phyloP scores from a whole-genome alignment of 306 rosid genomes.

The Boehmeria nivea region DNA sequence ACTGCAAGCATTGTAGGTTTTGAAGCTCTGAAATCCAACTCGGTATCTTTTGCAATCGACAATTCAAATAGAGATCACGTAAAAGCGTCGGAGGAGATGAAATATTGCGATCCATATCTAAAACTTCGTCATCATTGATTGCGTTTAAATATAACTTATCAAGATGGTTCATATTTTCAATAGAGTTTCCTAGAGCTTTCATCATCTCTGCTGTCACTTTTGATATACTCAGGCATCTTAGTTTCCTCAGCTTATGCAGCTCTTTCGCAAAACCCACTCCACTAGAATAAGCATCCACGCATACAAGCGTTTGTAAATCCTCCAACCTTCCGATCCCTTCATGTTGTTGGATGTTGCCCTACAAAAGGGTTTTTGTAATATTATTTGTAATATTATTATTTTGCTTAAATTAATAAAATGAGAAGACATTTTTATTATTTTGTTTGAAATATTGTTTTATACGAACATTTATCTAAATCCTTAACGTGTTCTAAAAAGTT shows the following conservation, averaged over 20 bases:
- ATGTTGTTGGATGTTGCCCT: too few species aligned
- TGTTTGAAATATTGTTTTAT: too few species aligned
- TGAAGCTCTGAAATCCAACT: conserved; percentile 22
- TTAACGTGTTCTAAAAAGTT: too few species aligned
- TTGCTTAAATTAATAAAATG: too few species aligned
- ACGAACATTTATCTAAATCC: too few species aligned
- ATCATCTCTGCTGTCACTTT: conserved; percentile 1
- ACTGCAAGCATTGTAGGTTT: conserved; percentile 16
- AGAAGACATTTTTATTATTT: too few species aligned
- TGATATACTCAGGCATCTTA: not conserved
- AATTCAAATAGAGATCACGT: not conserved
- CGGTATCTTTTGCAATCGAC: conserved; percentile 16
- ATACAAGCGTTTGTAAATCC: too few species aligned
- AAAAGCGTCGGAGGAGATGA: conserved; percentile 3
- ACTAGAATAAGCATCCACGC: too few species aligned
- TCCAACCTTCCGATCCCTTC: too few species aligned
- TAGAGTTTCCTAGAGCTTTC: conserved; percentile 1
- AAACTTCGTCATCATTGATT: conserved; percentile 12
- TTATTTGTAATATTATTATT: too few species aligned
- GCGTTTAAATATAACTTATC: conserved; percentile 6
- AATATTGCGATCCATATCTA: conserved; percentile 6
- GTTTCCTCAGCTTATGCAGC: not conserved
- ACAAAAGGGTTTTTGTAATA: too few species aligned
- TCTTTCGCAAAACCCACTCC: not conserved
- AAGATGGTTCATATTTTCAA: conserved; percentile 22